Base-by-base conservation (phyloP, 257 asterid genomes). In the Agastache rugosa region DNA sequence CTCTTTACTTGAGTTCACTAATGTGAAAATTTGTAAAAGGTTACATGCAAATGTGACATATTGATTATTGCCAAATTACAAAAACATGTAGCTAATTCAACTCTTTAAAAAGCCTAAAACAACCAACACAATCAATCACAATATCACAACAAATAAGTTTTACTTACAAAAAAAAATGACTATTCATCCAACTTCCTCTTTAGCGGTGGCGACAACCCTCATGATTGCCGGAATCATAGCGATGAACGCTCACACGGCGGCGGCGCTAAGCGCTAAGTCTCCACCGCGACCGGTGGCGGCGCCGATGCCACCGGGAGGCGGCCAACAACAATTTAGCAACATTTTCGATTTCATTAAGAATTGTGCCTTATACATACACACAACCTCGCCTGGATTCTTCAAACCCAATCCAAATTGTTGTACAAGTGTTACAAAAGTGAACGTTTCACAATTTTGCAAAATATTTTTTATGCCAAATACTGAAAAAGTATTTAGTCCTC, bases 331-430 rank as follows among this genome's bases (percentile, higher is more conserved):
- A 11, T 12, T 44, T 7, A 65, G 34, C 34, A 25, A 69, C 22
- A 75, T 75, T 42, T 1, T 69, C 7, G 16, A 70, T 75, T 79
- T 75, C 42, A n/a, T 79, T 0, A 75, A 37, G 35, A 8, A 63
- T 45, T 79, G 83, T 5, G 63, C 63, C 8, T 0, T 67, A 2
- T 79, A 69, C 12, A 79, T 79, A 50, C 73, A 74, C n/a, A 51
- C n/a, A 14, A 39, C n/a, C 7, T 42, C 83, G 0, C 77, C 83
- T 8, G 4, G 19, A 5, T 69, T 63, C 8, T 14, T 50, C 0
- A 74, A 54, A 70, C 80, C 83, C 8, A 55, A 63, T 19, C 51
- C 44, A 10, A 69, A 53, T 69, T 79, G 83, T 47, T 79, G 83
- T 4, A 31, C 25, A 9, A 62, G 51, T 63, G 70, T 76, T 44